Base-by-base conservation (phyloP, 306 rosid species). In the Casuarina glauca region DNA sequence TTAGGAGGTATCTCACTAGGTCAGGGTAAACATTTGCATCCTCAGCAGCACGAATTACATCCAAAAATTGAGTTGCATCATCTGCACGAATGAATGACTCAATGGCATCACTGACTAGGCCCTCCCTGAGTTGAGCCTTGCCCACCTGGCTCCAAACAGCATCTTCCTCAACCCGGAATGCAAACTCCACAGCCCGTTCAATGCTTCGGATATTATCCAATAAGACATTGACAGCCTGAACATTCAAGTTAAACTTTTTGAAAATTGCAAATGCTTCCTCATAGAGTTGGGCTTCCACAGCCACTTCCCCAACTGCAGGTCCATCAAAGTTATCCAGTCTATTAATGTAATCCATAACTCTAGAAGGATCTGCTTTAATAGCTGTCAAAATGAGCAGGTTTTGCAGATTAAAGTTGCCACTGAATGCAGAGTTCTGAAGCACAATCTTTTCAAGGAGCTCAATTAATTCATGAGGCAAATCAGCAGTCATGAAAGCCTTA, bases 91-190 rank as follows among this genome's bases (percentile, higher is more conserved):
- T 93, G 77, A 96, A 96, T 42, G 99, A 96, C 87, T 96, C 99
- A 50, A 96, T 93, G 15, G 98, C 98, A 88, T 96, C 98, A 45
- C 99, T 96, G n/a, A 96, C 99, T 64, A 91, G 82, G 42, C 99
- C 99, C 78, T 89, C 99, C 85, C 93, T 86, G 52, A 96, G 94
- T 88, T 96, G 99, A 76, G 99, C 99, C 89, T 90, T 96, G 53
- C 91, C 99, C 78, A 96, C 99, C 87, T 96, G 97, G 85, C 99
- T 96, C 99, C 99, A 96, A 87, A 96, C 99, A 70, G 97, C 94
- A 78, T 96, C 99, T 84, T 96, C 99, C 83, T 96, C 99, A 72
- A 93, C 99, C 46, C 99, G 94, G 91, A 93, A 96, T 58, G 97
- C 98, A 84, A 96, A 96, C 85, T 96, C 99, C 69, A 90, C 99